Evolutionary conservation across 2,329 filamentous ascomycete genomes (phyloP).

Genomic region (Trichoderma sp.): DNA sequence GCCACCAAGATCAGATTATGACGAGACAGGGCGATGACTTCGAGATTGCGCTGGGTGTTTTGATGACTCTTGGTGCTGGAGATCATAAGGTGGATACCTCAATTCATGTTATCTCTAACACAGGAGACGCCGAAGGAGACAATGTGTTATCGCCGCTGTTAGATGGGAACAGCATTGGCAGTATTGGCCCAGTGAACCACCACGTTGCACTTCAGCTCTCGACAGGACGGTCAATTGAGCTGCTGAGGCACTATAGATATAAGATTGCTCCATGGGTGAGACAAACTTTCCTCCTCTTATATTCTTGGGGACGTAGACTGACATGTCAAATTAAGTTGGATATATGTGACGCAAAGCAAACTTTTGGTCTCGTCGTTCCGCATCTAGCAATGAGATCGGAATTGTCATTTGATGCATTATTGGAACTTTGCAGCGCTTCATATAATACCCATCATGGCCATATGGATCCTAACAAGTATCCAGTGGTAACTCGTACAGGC

Average conservation of each 20-base stretch:
- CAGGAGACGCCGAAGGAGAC: not conserved
- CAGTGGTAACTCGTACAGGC: not conserved
- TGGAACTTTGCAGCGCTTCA: constrained; percentile 1
- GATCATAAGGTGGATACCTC: not conserved
- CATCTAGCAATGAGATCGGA: constrained; percentile 17
- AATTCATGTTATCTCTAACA: not conserved
- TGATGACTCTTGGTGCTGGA: constrained; percentile 13
- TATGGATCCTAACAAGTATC: no score
- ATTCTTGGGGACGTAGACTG: not conserved
- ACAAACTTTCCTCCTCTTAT: not conserved
- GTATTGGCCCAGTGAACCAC: not conserved
- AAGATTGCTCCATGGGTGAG: constrained; percentile 18
- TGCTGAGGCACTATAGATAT: constrained; percentile 23
- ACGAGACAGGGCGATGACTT: not conserved
- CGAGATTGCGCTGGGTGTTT: constrained; percentile 1
- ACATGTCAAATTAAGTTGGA: not conserved
- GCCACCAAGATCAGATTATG: no score
- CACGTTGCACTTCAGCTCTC: not conserved
- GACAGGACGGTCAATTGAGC: not conserved
- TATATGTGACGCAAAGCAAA: constrained; percentile 4
- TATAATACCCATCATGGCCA: not conserved
- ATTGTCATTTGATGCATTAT: constrained; percentile 5
- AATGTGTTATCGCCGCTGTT: not conserved
- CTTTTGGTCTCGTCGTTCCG: constrained; percentile 11
- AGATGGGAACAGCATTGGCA: not conserved